Evolutionary conservation across 2,329 filamentous ascomycete species (phyloP).

Genomic region (Emergomyces africanus): DNA sequence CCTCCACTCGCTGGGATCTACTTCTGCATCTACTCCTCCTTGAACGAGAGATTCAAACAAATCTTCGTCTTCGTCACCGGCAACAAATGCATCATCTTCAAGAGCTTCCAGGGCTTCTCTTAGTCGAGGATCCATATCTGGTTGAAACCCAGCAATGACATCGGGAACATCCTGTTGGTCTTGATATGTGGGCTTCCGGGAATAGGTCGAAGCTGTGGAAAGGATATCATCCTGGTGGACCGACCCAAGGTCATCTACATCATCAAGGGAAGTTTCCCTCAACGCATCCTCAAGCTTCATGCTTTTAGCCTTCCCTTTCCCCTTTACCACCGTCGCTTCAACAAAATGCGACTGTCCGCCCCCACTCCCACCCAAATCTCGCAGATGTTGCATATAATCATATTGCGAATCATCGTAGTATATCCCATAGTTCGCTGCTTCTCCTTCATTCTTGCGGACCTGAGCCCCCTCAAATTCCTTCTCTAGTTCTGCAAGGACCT

Average conservation of each 20-base stretch:
- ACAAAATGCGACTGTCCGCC: constrained; percentile 67
- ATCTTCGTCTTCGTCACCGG: constrained; percentile 64
- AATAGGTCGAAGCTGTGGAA: constrained; percentile 54
- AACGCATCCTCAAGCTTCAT: constrained; percentile 80
- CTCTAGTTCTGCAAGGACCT: constrained; percentile 66
- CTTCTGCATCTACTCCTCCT: constrained; percentile 51
- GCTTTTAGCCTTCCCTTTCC: constrained; percentile 56
- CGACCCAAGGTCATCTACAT: constrained; percentile 22
- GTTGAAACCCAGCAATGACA: constrained; percentile 82
- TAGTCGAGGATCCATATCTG: constrained; percentile 91
- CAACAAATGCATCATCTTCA: constrained; percentile 91
- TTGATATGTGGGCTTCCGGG: constrained; percentile 68
- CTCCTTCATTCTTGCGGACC: constrained; percentile 82
- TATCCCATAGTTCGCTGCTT: constrained; percentile 86
- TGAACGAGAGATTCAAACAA: constrained; percentile 63
- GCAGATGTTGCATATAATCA: constrained; percentile 99
- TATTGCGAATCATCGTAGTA: constrained; percentile 93
- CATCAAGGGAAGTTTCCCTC: constrained; percentile 40
- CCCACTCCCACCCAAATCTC: constrained; percentile 59
- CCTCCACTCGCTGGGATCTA: constrained; percentile 72
- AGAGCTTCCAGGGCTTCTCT: constrained; percentile 85
- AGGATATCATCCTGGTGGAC: constrained; percentile 15
- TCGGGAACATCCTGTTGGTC: constrained; percentile 89
- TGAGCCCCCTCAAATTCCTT: constrained; percentile 52
- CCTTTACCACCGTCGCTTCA: constrained; percentile 44